A percentile compares a stretch with the other conserved stretches of the same genome.
phyloP scores from a whole-genome alignment of 371 early-diverging fungal species.

The Batkoa obscura region DNA sequence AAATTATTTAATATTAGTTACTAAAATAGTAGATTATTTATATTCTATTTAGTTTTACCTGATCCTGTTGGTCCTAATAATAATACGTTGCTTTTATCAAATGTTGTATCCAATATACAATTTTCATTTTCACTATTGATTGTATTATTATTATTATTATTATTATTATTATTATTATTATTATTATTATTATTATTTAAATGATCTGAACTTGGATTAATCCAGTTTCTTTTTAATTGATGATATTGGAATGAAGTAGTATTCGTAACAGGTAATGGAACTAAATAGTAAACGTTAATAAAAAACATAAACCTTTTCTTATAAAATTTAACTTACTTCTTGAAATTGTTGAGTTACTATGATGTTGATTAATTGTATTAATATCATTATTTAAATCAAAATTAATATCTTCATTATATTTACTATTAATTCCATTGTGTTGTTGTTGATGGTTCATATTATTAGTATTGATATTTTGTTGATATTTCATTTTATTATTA shows the following conservation, averaged over 20 bases:
- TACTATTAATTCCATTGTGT: too few relatives aligned
- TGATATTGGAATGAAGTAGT: constrained; percentile 5
- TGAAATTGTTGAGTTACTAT: too few relatives aligned
- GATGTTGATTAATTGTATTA: too few relatives aligned
- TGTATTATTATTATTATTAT: constrained; percentile 3
- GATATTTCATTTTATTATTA: constrained; percentile 20
- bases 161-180: too few relatives aligned
- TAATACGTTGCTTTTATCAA: constrained; percentile 80
- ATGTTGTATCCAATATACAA: constrained; percentile 8
- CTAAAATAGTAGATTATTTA: too few relatives aligned
- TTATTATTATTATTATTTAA: too few relatives aligned
- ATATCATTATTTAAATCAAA: too few relatives aligned
- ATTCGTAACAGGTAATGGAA: constrained; percentile 1
- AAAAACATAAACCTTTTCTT: too few relatives aligned
- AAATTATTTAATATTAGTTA: constrained; percentile 10
- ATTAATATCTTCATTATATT: background rate
- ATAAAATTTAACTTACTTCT: too few relatives aligned
- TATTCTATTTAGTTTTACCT: too few relatives aligned
- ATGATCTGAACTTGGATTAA: too few relatives aligned
- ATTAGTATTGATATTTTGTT: background rate
- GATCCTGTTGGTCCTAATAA: constrained; percentile 75
- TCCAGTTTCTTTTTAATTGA: constrained; percentile 7
- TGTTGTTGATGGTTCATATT: too few relatives aligned
- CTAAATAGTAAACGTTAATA: background rate
- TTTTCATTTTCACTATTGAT: background rate